These are phyloP conservation scores for Talaromyces sp. DNA, from an alignment of 2,329 filamentous ascomycete genomes.

Conservation along the genomic window DNA sequence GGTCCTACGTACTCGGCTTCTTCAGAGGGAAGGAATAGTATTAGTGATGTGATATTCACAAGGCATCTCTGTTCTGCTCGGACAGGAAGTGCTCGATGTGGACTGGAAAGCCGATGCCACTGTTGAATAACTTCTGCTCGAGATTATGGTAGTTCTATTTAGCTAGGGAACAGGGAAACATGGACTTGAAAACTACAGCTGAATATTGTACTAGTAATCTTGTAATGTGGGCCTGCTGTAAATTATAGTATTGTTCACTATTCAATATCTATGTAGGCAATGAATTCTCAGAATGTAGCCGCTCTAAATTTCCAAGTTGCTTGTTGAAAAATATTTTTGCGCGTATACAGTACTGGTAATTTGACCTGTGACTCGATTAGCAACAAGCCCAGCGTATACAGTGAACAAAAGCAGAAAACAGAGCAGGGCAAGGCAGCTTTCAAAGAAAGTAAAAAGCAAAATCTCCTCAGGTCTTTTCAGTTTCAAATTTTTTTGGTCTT, in stretches of 20 bases:
- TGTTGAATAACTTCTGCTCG: background rate
- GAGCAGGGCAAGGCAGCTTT: background rate
- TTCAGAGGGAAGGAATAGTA: background rate
- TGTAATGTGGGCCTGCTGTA: background rate
- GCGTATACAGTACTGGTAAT: background rate
- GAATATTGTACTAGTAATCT: background rate
- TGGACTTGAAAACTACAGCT: background rate
- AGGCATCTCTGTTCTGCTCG: background rate
- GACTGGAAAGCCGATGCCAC: background rate
- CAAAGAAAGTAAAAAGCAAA: background rate
- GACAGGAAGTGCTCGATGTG: background rate
- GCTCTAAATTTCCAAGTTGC: too few species aligned
- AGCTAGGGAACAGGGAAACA: background rate
- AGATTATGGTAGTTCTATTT: background rate
- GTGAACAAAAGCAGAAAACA: background rate
- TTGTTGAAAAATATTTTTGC: background rate
- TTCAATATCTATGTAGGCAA: background rate
- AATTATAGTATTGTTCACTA: background rate
- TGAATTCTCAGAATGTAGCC: background rate
- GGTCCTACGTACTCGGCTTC: background rate
- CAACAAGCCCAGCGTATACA: background rate
- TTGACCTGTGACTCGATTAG: background rate
- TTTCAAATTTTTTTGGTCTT: slow-evolving; percentile 30
- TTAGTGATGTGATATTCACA: background rate
- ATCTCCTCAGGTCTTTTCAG: slow-evolving; percentile 43